A percentile compares a stretch with the other conserved stretches of the same genome.
These are phyloP conservation scores for Rhizopogon sp. DNA, from an alignment of 768 basidiomycete genomes.

Conservation along the genomic window DNA sequence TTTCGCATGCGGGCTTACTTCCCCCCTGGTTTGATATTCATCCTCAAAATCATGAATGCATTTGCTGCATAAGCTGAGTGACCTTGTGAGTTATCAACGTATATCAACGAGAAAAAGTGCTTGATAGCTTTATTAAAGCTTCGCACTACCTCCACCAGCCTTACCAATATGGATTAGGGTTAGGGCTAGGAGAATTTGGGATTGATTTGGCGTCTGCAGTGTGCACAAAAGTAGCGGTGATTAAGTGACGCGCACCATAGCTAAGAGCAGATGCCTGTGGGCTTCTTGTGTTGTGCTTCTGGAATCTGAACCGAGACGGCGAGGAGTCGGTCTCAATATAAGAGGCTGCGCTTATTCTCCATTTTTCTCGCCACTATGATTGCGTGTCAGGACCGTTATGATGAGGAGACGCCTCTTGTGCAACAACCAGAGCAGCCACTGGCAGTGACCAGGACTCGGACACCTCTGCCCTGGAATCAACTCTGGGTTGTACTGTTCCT, in stretches of 20 bases:
- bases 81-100: slow-evolving; percentile 22
- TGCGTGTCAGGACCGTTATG: slow-evolving; percentile 22
- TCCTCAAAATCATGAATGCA: slow-evolving; percentile 11
- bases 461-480: slow-evolving; percentile 64
- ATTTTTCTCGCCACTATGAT: not conserved
- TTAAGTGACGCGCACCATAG: too few species aligned
- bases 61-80: slow-evolving; percentile 20
- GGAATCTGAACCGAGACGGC: too few species aligned
- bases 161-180: too few species aligned
- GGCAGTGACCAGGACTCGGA: slow-evolving; percentile 24
- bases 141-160: too few species aligned
- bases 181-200: too few species aligned
- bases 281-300: too few species aligned
- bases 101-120: slow-evolving; percentile 14
- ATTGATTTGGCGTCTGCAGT: too few species aligned
- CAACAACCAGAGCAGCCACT: slow-evolving; percentile 7
- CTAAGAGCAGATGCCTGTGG: too few species aligned
- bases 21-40: slow-evolving; percentile 21
- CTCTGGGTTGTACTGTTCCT: slow-evolving; percentile 62
- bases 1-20: slow-evolving; percentile 1
- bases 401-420: slow-evolving; percentile 63
- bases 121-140: not conserved
- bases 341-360: not conserved
- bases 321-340: too few species aligned
- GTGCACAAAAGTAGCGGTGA: too few species aligned